phyloP scores from a whole-genome alignment of 1,139 yeast species.

The Wickerhamomyces sp. region DNA sequence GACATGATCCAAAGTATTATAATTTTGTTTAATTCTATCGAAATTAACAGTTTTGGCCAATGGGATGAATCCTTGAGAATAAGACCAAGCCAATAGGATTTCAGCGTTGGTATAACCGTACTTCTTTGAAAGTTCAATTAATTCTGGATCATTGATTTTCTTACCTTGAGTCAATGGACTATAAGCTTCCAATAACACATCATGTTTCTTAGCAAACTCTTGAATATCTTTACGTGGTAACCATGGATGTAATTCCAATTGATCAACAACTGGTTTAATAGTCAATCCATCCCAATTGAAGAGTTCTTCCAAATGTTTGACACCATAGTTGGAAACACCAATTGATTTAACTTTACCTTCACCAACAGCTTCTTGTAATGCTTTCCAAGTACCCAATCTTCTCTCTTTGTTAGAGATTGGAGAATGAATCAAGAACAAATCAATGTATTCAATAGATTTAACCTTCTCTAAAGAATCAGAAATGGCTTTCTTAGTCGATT shows the following conservation, averaged over 20 bases:
- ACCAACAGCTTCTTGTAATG: conserved; percentile 37
- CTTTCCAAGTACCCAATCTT: conserved; percentile 39
- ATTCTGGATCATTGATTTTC: conserved; percentile 44
- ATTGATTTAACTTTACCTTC: conserved; percentile 31
- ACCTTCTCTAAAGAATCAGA: conserved; percentile 44
- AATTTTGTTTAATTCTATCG: conserved; percentile 42
- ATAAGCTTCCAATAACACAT: conserved; percentile 46
- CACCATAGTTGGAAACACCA: conserved; percentile 43
- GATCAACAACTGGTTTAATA: conserved; percentile 44
- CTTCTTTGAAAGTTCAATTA: conserved; percentile 35
- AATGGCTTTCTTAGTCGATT: conserved; percentile 48
- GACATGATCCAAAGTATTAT: conserved; percentile 32
- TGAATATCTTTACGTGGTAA: conserved; percentile 36
- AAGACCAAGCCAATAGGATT: conserved; percentile 41
- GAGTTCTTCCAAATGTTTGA: conserved; percentile 35
- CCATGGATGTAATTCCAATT: conserved; percentile 52
- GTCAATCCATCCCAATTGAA: conserved; percentile 31
- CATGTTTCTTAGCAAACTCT: conserved; percentile 36
- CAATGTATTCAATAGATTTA: conserved; percentile 39
- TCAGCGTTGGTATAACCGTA: conserved; percentile 38
- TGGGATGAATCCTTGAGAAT: conserved; percentile 51
- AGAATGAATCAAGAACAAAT: conserved; percentile 37
- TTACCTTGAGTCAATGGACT: conserved; percentile 51
- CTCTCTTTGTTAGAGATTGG: conserved; percentile 33
- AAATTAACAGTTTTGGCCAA: conserved; percentile 63